Conservation (phyloP, 805 yeast species). For the Zygosaccharomyces rouxii region DNA sequence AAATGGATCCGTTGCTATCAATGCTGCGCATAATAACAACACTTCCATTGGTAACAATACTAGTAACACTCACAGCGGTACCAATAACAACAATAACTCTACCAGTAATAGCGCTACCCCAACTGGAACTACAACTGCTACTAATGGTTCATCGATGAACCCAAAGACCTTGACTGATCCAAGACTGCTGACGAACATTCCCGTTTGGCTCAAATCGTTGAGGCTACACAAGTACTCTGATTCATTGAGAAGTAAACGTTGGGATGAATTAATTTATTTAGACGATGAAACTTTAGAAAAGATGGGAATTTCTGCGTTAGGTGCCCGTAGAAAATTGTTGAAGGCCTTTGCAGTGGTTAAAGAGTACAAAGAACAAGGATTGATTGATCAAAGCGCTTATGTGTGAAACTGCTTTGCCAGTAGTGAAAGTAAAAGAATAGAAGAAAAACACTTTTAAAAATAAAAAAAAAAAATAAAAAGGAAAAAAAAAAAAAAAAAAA, state of each 20-base stretch:
- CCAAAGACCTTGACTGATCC: conserved; percentile 49
- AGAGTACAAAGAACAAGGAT: conserved; percentile 44
- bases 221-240: conserved; percentile 93
- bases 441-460: background rate
- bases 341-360: conserved; percentile 86
- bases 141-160: conserved; percentile 36
- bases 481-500: background rate
- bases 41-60: conserved; percentile 3
- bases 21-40: conserved; percentile 6
- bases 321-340: conserved; percentile 89
- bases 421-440: background rate
- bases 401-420: background rate
- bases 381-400: conserved; percentile 31
- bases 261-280: conserved; percentile 74
- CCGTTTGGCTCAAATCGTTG: conserved; percentile 86
- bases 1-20: background rate
- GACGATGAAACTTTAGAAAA: conserved; percentile 65
- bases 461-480: background rate
- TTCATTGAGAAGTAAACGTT: conserved; percentile 64
- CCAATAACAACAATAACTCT: conserved; percentile 16
- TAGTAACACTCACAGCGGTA: conserved; percentile 11
- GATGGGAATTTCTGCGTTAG: conserved; percentile 87
- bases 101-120: background rate
- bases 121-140: conserved; percentile 5
- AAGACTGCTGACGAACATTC: conserved; percentile 66